phyloP scores from a whole-genome alignment of 2,329 filamentous ascomycete genomes.

The Clonostachys sp. region DNA sequence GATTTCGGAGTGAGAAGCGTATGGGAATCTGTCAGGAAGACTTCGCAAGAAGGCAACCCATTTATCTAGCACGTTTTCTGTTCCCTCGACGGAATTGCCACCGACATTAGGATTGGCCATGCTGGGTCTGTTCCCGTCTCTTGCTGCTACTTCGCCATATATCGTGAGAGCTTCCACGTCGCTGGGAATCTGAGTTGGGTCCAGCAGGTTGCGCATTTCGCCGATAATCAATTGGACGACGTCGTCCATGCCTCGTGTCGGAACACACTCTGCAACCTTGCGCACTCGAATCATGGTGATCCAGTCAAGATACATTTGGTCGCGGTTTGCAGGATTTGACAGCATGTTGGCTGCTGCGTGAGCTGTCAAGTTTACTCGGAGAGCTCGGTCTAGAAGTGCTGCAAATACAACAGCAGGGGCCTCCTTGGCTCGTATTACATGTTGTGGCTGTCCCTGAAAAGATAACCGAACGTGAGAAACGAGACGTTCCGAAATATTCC shows the following conservation, averaged over 20 bases:
- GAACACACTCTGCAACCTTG: conserved; percentile 60
- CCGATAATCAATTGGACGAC: conserved; percentile 56
- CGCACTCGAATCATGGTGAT: conserved; percentile 60
- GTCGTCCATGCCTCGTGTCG: conserved; percentile 61
- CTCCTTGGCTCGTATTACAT: conserved; percentile 83
- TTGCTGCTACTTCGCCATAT: background rate
- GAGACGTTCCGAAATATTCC: conserved; percentile 78
- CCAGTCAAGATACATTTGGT: conserved; percentile 95
- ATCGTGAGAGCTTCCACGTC: background rate
- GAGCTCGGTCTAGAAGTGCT: conserved; percentile 76
- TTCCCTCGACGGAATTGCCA: background rate
- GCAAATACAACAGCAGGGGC: conserved; percentile 87
- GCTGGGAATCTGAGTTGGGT: conserved; percentile 29
- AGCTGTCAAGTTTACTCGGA: conserved; percentile 88
- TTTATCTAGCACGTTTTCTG: conserved; percentile 42
- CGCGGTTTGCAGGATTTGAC: conserved; percentile 80
- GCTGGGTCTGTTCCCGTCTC: no score
- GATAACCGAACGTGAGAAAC: conserved; percentile 79
- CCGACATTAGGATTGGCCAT: background rate
- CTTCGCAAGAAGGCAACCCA: conserved; percentile 71
- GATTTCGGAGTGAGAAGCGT: conserved; percentile 67
- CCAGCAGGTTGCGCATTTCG: conserved; percentile 66
- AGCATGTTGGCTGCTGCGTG: conserved; percentile 93
- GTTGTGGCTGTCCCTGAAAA: conserved; percentile 78
- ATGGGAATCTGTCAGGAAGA: conserved; percentile 67